Conservation (phyloP, 129 eudicot genomes). For the Chrysanthemum seticuspe region DNA sequence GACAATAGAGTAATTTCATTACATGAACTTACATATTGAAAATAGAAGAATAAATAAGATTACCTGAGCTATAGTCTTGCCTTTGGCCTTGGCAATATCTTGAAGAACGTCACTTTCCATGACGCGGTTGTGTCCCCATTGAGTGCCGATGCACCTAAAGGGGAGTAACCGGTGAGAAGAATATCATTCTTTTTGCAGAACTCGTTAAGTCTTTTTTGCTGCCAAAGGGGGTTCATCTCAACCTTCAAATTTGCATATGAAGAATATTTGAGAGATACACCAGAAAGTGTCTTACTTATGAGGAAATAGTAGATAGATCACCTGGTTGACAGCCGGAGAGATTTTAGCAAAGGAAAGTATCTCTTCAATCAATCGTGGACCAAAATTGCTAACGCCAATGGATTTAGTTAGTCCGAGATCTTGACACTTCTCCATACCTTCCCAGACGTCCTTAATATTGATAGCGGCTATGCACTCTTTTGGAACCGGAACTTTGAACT, state of each 20-base stretch:
- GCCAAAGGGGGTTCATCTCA: slow-evolving; percentile 62
- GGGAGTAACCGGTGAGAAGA: slow-evolving; percentile 49
- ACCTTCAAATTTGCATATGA: slow-evolving; percentile 28
- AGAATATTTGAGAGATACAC: not conserved
- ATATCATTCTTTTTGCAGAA: slow-evolving; percentile 45
- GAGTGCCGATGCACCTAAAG: slow-evolving; percentile 48
- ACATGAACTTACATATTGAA: not conserved
- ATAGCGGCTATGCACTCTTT: slow-evolving; percentile 1
- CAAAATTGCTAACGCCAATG: slow-evolving; percentile 27
- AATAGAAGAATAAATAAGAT: not conserved
- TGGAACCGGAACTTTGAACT: not conserved
- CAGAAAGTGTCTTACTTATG: not conserved
- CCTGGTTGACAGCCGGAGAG: slow-evolving; percentile 28
- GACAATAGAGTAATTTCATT: not conserved
- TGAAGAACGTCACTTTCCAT: slow-evolving; percentile 32
- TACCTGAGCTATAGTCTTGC: slow-evolving; percentile 56
- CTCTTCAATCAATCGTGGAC: not conserved
- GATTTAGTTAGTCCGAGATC: slow-evolving; percentile 29
- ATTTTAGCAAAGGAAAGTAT: slow-evolving; percentile 27
- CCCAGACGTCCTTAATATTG: slow-evolving; percentile 23
- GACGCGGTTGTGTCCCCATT: slow-evolving; percentile 50
- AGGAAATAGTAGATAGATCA: not conserved
- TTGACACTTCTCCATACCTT: slow-evolving; percentile 34
- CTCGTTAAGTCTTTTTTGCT: slow-evolving; percentile 37
- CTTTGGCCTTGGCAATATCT: slow-evolving; percentile 43